phyloP scores from a whole-genome alignment of 805 yeast genomes.

The Metschnikowia similis region DNA sequence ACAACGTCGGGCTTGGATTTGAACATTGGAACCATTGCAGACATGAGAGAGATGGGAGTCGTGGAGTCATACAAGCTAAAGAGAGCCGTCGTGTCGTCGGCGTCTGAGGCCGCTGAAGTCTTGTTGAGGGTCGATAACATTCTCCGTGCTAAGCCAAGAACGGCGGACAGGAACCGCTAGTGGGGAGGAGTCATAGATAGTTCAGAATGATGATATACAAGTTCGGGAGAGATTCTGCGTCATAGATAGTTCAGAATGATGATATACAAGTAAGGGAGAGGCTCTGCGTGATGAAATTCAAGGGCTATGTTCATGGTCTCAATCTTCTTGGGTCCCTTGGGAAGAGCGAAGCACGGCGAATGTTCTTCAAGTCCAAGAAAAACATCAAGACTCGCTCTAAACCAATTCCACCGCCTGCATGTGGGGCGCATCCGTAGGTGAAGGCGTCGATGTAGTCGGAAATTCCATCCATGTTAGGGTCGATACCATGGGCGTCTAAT shows the following conservation, averaged over 20 bases:
- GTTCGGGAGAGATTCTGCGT: no score
- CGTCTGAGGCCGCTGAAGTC: conserved; percentile 98
- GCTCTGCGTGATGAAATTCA: background rate
- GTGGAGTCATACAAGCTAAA: conserved; percentile 92
- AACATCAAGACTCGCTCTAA: conserved; percentile 98
- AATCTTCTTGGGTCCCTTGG: conserved; percentile 98
- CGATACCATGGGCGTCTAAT: conserved; percentile 77
- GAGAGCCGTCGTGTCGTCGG: conserved; percentile 88
- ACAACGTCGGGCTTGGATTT: conserved; percentile 89
- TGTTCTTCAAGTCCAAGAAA: conserved; percentile 93
- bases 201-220: background rate
- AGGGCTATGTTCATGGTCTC: conserved; percentile 53
- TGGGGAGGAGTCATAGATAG: conserved; percentile 6
- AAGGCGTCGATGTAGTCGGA: conserved; percentile 91
- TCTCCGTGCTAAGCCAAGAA: conserved; percentile 94
- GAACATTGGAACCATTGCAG: conserved; percentile 78
- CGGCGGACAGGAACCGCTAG: conserved; percentile 75
- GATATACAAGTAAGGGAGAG: background rate
- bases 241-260: conserved; percentile 5
- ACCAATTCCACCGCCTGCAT: conserved; percentile 99
- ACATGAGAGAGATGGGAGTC: conserved; percentile 90
- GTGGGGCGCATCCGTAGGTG: conserved; percentile 95
- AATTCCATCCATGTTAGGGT: conserved; percentile 76
- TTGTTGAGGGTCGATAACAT: conserved; percentile 94
- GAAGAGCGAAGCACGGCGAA: conserved; percentile 97